Base-by-base conservation (phyloP, 192 early-diverging fungal species). In the Podila clonocystis region DNA sequence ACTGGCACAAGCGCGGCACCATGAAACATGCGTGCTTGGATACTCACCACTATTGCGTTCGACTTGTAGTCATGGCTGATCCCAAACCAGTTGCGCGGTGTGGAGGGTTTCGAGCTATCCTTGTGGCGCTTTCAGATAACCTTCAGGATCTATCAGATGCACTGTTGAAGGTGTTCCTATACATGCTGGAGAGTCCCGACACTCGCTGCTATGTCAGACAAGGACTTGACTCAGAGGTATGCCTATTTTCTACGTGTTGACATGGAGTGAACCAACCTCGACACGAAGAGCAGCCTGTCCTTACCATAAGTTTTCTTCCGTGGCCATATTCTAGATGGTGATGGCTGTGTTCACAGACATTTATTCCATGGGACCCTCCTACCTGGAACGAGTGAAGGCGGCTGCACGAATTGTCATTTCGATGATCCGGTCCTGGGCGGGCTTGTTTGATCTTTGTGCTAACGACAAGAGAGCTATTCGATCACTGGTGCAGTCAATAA, bases 281-380 rank as follows among this genome's bases (percentile, higher is more conserved):
- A 17, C 15, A 17, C 15, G 41, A 17, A 45, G 41, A 12, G 41
- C 13, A 1, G 3, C 8, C 13, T 17, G 13, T 17, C 15, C 41
- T 45, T 45, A 45, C 41, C 13, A 45, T n/a, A 45, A 45, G 13
- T 15, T 45, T 45, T 15, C 15, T 17, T 15, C 13, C 2, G 17
- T 45, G 22, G 26, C 12, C 12, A 22, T 31, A 5, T 6, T 70
- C 63, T 67, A 95, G 89, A 91, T 91, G 58, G 85, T 96, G 19
- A 91, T 96, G 68, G 89, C 93, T 5, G 85, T 89, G 13, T 94
- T 96, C 73, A 94, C 93, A 0, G 94, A 96, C 70, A 86, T 93
- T 17, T 93, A 87, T 60, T 92, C 83, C 28, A 82, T 86, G 52
- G 91, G 90, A 12, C 82, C 86, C 15, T 86, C 86, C 28, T 89